These are phyloP conservation scores for Melanomma pulvis-pyrius DNA, from an alignment of 495 filamentous ascomycete species.

Conservation along the genomic window DNA sequence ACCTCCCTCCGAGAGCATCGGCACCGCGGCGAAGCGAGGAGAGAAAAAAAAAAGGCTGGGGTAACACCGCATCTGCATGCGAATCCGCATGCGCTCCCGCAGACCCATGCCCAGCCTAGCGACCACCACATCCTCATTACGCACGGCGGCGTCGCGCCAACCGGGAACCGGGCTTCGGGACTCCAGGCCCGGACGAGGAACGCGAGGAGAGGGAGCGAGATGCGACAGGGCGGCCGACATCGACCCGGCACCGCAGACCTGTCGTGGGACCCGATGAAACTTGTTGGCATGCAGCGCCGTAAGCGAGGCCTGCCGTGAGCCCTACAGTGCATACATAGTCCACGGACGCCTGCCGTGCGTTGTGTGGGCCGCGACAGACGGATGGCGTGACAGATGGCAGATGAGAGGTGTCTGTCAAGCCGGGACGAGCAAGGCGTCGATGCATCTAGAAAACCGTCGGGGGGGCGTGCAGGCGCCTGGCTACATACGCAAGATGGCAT, in stretches of 20 bases:
- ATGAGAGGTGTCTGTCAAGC: background rate
- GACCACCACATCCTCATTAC: too few relatives aligned
- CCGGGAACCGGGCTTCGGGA: constrained; percentile 1
- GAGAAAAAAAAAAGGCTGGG: background rate
- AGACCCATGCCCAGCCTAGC: background rate
- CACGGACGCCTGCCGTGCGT: background rate
- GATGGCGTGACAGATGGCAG: background rate
- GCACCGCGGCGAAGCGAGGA: background rate
- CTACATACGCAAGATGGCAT: too few relatives aligned
- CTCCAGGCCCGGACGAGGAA: too few relatives aligned
- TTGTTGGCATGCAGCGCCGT: background rate
- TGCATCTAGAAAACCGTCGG: background rate
- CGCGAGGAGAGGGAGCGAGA: background rate
- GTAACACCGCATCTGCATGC: background rate
- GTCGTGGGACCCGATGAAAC: background rate
- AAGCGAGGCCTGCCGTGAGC: background rate
- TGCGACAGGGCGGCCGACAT: too few relatives aligned
- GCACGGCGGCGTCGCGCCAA: too few relatives aligned
- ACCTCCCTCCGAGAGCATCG: background rate
- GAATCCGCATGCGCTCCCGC: background rate
- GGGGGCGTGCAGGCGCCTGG: too few relatives aligned
- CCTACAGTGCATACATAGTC: background rate
- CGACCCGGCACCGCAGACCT: background rate
- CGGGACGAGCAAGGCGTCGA: too few relatives aligned
- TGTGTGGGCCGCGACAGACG: background rate